phyloP scores from a whole-genome alignment of 1,139 yeast species.

The Candida sojae region DNA sequence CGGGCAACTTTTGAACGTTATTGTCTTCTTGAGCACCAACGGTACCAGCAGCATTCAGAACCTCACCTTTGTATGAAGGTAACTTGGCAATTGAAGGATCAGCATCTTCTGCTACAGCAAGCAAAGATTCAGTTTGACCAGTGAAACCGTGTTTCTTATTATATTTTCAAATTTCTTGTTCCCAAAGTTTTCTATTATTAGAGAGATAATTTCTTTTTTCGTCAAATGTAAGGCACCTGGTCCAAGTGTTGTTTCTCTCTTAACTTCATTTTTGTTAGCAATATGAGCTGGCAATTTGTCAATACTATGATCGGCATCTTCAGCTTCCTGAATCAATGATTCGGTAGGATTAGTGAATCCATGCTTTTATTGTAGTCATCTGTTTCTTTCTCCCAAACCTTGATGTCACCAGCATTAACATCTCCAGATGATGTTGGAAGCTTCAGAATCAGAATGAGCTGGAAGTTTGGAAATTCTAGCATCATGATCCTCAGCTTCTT shows the following conservation, averaged over 20 bases:
- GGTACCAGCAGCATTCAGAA: conserved; percentile 9
- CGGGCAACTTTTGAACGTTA: conserved; percentile 12
- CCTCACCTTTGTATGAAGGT: conserved; percentile 17
- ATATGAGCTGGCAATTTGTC: conserved; percentile 20
- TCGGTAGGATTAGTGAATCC: conserved; percentile 25
- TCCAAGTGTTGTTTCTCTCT: conserved; percentile 6
- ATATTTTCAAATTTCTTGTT: conserved; percentile 25
- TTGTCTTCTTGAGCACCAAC: background rate
- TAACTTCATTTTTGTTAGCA: conserved; percentile 7
- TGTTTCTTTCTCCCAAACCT: conserved; percentile 23
- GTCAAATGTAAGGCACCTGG: too few species aligned
- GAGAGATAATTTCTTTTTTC: conserved; percentile 11
- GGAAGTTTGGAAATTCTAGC: conserved; percentile 21
- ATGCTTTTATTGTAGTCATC: conserved; percentile 29
- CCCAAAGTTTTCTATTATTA: conserved; percentile 15
- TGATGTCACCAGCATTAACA: conserved; percentile 1
- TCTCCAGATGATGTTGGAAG: too few species aligned
- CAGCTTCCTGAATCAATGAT: conserved; percentile 32
- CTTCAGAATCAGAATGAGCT: conserved; percentile 11
- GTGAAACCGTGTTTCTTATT: conserved; percentile 30
- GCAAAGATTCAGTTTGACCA: conserved; percentile 25
- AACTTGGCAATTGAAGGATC: conserved; percentile 23
- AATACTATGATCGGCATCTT: conserved; percentile 22
- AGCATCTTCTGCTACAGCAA: conserved; percentile 29
- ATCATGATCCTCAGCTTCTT: conserved; percentile 26